A percentile compares a stretch with the other conserved stretches of the same genome.
phyloP scores from a whole-genome alignment of 1,284 basidiomycete genomes.

The Boletus semigastroideus region DNA sequence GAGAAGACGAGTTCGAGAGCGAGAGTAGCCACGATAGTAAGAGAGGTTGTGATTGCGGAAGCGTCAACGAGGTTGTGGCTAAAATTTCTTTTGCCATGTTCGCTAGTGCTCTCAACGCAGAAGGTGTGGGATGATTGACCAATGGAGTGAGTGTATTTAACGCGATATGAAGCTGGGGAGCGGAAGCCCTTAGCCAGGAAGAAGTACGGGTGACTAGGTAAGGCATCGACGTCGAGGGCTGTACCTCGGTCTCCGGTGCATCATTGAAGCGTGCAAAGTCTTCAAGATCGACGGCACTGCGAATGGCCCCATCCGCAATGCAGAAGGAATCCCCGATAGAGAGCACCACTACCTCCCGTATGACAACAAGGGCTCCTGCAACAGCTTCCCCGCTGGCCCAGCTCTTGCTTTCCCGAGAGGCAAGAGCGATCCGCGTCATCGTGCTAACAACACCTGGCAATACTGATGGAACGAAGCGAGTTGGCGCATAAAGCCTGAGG shows the following conservation, averaged over 20 bases:
- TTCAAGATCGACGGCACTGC: conserved; percentile 56
- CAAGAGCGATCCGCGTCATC: conserved; percentile 68
- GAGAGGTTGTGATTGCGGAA: conserved; percentile 64
- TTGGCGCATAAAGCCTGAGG: conserved; percentile 60
- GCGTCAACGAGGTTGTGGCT: conserved; percentile 51
- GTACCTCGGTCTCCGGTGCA: conserved; percentile 9
- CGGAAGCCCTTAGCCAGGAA: conserved; percentile 61
- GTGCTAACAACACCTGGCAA: conserved; percentile 80
- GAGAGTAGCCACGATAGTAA: conserved; percentile 66
- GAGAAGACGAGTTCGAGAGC: conserved; percentile 36
- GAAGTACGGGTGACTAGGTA: conserved; percentile 52
- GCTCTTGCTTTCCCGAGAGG: conserved; percentile 49
- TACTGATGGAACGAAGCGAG: conserved; percentile 65
- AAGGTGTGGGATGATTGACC: conserved; percentile 62
- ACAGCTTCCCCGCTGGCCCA: conserved; percentile 68
- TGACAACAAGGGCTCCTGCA: conserved; percentile 54
- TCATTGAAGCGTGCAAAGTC: conserved; percentile 47
- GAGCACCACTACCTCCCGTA: conserved; percentile 55
- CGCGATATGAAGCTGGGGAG: conserved; percentile 69
- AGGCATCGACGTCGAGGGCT: conserved; percentile 26
- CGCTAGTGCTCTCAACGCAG: conserved; percentile 58
- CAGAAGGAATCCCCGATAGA: conserved; percentile 68
- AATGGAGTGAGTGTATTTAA: conserved; percentile 60
- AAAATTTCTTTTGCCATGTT: conserved; percentile 58
- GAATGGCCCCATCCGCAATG: conserved; percentile 57